Evolutionary conservation across 371 early-diverging fungal species (phyloP), one percentile per base, ranked within the genome.

Genomic region (Lichtheimia ramosa): DNA sequence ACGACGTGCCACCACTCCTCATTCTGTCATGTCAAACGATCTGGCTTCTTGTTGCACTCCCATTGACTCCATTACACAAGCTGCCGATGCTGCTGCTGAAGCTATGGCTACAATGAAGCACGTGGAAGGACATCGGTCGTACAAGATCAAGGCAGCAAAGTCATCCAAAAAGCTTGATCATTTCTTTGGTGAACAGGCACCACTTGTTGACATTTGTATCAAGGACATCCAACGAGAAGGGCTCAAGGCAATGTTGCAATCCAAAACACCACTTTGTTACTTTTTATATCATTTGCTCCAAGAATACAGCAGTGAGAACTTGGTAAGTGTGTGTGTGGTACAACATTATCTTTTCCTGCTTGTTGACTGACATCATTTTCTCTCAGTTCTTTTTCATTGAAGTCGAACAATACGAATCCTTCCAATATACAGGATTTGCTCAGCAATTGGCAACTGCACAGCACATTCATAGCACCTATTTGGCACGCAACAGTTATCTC

Each of bases 361-460:
- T 34, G 3, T 34, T 10, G 10, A 34, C 34, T 34, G 34, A 34
- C 34, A 34, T 34, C 21, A 42, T 21, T 15, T 53, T n/a, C 2
- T 21, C 18, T 8, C 58, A 80, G 80, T 85, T 85, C 34, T 85
- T 85, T 50, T 81, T 75, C 61, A 74, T 85, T 25, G 85, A 85
- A 54, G 67, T 85, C 12, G 85, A 83, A 39, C 86, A 82, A 54
- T 84, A 75, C 55, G 82, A 82, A 58, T 64, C 75, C 1, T 70
- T 68, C 34, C 59, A 60, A 0, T 85, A 81, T 59, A 25, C 55
- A 12, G 69, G 71, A 0, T 23, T 56, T 20, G 49, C 56, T 13
- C 77, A 81, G 46, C 81, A 84, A 62, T 54, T 78, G 8, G 75
- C 68, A 3, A 81, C 78, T 12, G 85, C 86, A 1, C 69, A 79